Conservation (phyloP, 1,139 yeast species). For the Debaryomycetaceae sp. region DNA sequence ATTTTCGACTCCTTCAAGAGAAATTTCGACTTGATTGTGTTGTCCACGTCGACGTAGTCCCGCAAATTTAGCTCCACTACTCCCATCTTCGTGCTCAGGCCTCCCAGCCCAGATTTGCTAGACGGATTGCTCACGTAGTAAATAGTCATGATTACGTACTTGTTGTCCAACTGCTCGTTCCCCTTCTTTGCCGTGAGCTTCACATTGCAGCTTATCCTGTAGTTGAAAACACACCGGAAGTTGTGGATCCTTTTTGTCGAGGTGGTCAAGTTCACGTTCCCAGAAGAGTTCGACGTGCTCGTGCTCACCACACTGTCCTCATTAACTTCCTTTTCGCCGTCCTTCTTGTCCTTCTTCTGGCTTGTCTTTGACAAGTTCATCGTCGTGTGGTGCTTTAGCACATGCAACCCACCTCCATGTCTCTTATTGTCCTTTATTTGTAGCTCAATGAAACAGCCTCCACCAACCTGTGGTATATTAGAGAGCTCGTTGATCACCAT, state of each 20-base stretch:
- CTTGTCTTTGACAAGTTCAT: slow-evolving; percentile 1
- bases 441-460: slow-evolving; percentile 59
- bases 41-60: slow-evolving; percentile 61
- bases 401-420: slow-evolving; percentile 2
- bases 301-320: slow-evolving; percentile 4
- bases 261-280: slow-evolving; percentile 32
- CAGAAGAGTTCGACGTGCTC: slow-evolving; percentile 13
- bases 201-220: slow-evolving; percentile 37
- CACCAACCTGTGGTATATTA: slow-evolving; percentile 79
- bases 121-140: slow-evolving; percentile 23
- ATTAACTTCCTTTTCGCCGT: neutral
- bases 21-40: slow-evolving; percentile 56
- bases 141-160: slow-evolving; percentile 31
- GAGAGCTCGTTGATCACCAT: slow-evolving; percentile 65
- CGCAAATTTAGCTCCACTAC: slow-evolving; percentile 62
- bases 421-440: slow-evolving; percentile 31
- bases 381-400: neutral
- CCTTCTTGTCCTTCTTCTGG: slow-evolving; percentile 1
- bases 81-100: slow-evolving; percentile 51
- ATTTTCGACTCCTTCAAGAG: slow-evolving; percentile 75
- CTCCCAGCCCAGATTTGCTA: slow-evolving; percentile 5
- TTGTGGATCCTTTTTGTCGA: slow-evolving; percentile 36
- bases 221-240: slow-evolving; percentile 42
- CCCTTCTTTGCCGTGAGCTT: slow-evolving; percentile 33
- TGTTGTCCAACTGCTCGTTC: slow-evolving; percentile 38